Evolutionary conservation across 352 stramenopile species (phyloP).

Genomic region (Phytophthora tentaculata): DNA sequence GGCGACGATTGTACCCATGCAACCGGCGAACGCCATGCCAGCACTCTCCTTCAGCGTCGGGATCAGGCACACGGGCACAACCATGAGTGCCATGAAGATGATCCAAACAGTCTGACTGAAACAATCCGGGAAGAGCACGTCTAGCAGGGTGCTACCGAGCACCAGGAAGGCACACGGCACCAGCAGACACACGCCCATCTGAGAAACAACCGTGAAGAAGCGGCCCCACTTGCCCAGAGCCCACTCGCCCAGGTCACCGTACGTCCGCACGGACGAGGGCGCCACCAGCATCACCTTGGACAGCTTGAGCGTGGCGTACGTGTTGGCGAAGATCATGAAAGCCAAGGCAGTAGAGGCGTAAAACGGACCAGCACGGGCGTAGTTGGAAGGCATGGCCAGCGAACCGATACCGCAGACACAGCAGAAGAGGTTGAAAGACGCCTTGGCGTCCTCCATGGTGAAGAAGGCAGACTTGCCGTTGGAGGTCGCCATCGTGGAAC

Average conservation of each 20-base stretch:
- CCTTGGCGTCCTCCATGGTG: conserved; percentile 54
- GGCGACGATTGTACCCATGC: conserved; percentile 55
- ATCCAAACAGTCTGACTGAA: conserved; percentile 26
- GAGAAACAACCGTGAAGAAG: conserved; percentile 49
- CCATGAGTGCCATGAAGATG: conserved; percentile 6
- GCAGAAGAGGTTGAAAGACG: conserved; percentile 53
- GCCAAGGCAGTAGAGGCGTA: conserved; percentile 47
- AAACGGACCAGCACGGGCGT: conserved; percentile 51
- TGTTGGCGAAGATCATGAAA: conserved; percentile 68
- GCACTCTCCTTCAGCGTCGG: conserved; percentile 33
- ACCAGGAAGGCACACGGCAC: conserved; percentile 56
- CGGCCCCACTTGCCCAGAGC: conserved; percentile 38
- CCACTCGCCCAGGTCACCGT: conserved; percentile 51
- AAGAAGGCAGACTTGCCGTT: conserved; percentile 48
- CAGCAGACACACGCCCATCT: conserved; percentile 52
- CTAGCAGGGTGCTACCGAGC: conserved; percentile 46
- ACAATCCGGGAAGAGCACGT: conserved; percentile 53
- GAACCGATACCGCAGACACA: conserved; percentile 58
- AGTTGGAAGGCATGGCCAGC: conserved; percentile 62
- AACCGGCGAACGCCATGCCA: conserved; percentile 50
- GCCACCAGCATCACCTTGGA: conserved; percentile 54
- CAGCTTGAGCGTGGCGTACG: conserved; percentile 55
- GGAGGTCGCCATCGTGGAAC: conserved; percentile 32
- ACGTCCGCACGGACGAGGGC: conserved; percentile 56
- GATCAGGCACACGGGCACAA: conserved; percentile 36